Conservation (phyloP, 1,139 yeast genomes). For the Yamadazyma triangularis region DNA sequence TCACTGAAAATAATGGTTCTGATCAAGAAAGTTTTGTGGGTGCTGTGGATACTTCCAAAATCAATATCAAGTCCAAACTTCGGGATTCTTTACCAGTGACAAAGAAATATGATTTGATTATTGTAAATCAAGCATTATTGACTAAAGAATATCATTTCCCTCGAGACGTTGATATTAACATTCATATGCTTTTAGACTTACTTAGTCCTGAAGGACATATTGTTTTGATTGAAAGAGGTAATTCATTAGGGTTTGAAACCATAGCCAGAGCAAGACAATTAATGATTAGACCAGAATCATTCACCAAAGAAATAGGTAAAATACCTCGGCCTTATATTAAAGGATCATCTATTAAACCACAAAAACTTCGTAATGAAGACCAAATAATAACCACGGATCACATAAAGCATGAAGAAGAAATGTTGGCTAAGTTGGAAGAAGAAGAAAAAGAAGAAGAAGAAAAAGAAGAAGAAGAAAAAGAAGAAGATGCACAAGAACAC, state of each 20-base stretch:
- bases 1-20: conserved; percentile 7
- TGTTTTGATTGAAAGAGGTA: conserved; percentile 82
- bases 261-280: conserved; percentile 88
- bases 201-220: conserved; percentile 76
- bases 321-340: conserved; percentile 68
- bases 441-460: conserved; percentile 11
- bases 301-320: conserved; percentile 51
- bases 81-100: conserved; percentile 46
- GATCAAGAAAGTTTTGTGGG: conserved; percentile 39
- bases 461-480: conserved; percentile 7
- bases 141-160: conserved; percentile 61
- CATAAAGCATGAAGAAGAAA: conserved; percentile 26
- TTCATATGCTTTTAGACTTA: conserved; percentile 56
- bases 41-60: conserved; percentile 53
- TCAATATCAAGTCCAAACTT: conserved; percentile 50
- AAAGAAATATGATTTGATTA: conserved; percentile 70
- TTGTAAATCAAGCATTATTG: conserved; percentile 75
- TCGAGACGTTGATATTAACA: conserved; percentile 62
- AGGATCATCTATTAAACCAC: conserved; percentile 45
- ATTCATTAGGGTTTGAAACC: conserved; percentile 82
- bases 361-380: conserved; percentile 31
- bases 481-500: conserved; percentile 6
- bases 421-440: conserved; percentile 23
- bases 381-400: conserved; percentile 33
- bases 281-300: conserved; percentile 77